Evolutionary conservation across 139 green algal species (phyloP), one percentile per base, ranked within the genome.

Genomic region (Micractinium sp.): DNA sequence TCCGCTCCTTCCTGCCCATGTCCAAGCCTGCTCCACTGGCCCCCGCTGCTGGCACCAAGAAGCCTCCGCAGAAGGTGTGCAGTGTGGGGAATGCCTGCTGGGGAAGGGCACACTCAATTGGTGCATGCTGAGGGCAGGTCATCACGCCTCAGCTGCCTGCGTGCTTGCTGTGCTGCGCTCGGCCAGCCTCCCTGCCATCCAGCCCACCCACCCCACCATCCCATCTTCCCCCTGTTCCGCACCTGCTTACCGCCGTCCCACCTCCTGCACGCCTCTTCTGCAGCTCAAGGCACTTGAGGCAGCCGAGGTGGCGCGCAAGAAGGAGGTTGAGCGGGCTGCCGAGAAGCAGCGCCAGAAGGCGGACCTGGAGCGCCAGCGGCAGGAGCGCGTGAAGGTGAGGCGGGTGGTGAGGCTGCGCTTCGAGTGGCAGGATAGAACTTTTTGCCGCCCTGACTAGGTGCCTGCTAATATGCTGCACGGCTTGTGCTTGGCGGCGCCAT

Each of bases 211-310:
- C 74, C 9, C 29, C 74, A 12, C 74, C 31, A 14, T 80, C 31
- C 22, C 3, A 3, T 38, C 74, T 33, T 18, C 22, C 31, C 15
- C 27, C 38, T 35, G 31, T n/a, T 53, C 27, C n/a, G 31, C 15
- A 56, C 5, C 5, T 83, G 78, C 41, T 29, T 60, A 39, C 41
- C 23, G 79, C 14, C 13, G 23, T 38, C 23, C 14, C 56, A 87
- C 82, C 36, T 22, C 16, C 29, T 71, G 2, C 25, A 35, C 56
- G 16, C 29, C 31, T 1, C 66, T 14, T 7, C 90, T 63, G 67
- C 93, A 97, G 93, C 92, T 97, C 66, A 94, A 94, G 85, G 94
- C 95, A 3, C 89, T 98, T 71, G 95, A 97, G 85, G 92, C 89
- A 15, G 95, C 95, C 0, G 82, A 94, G 35, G 93, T 92, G 7